Evolutionary conservation across 1,284 basidiomycete species (phyloP).

Genomic region (Leucoagaricus sp.): DNA sequence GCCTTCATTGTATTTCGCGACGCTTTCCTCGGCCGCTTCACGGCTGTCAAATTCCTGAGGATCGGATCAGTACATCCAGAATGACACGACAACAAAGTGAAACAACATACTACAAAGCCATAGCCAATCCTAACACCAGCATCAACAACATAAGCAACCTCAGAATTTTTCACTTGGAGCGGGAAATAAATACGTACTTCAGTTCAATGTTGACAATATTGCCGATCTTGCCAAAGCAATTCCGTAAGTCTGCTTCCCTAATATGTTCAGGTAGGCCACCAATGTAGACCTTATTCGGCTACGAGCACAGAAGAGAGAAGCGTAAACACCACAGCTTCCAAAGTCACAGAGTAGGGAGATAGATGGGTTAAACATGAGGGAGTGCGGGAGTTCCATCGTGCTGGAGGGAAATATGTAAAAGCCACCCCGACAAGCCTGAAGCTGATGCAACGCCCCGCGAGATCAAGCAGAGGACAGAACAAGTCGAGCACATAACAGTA

Average conservation of each 20-base stretch:
- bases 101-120: slow-evolving; percentile 74
- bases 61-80: slow-evolving; percentile 1
- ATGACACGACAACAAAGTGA: slow-evolving; percentile 9
- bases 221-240: slow-evolving; percentile 85
- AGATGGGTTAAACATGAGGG: slow-evolving; percentile 34
- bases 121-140: slow-evolving; percentile 82
- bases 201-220: slow-evolving; percentile 74
- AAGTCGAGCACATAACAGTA: slow-evolving; percentile 5
- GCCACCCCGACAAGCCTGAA: slow-evolving; percentile 21
- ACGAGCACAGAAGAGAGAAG: slow-evolving; percentile 49
- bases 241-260: slow-evolving; percentile 77
- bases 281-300: slow-evolving; percentile 90
- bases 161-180: slow-evolving; percentile 13
- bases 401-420: slow-evolving; percentile 27
- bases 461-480: slow-evolving; percentile 11
- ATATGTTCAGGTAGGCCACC: slow-evolving; percentile 85
- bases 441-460: slow-evolving; percentile 17
- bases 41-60: slow-evolving; percentile 76
- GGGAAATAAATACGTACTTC: slow-evolving; percentile 57
- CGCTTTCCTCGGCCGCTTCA: slow-evolving; percentile 81
- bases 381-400: slow-evolving; percentile 29
- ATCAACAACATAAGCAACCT: slow-evolving; percentile 13
- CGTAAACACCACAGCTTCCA: slow-evolving; percentile 59
- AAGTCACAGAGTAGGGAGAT: slow-evolving; percentile 39
- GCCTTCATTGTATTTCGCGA: slow-evolving; percentile 83